These are phyloP conservation scores for Euphorbia celastroides DNA, from an alignment of 441 rosid species.

Conservation along the genomic window DNA sequence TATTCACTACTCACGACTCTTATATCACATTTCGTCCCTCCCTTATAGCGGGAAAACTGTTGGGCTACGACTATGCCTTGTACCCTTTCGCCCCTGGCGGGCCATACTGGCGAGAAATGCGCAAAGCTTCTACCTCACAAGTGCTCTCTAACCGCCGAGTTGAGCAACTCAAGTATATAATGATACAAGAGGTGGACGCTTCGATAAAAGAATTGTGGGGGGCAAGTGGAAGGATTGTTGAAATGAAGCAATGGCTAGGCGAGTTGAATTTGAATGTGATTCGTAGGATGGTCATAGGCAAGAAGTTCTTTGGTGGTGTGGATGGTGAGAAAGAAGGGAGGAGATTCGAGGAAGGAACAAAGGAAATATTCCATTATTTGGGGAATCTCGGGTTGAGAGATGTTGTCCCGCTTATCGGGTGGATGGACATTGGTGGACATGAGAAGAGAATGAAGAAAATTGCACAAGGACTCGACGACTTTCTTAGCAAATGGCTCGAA, in stretches of 20 bases:
- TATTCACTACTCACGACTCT: slow-evolving; percentile 31
- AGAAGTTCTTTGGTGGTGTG: background rate
- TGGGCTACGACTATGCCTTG: slow-evolving; percentile 31
- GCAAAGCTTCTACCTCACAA: slow-evolving; percentile 31
- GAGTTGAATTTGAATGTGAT: slow-evolving; percentile 6
- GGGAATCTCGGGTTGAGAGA: slow-evolving; percentile 27
- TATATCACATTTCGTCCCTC: slow-evolving; percentile 29
- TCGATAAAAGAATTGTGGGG: slow-evolving; percentile 21
- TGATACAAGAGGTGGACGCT: slow-evolving; percentile 18
- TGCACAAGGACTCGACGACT: too few relatives aligned
- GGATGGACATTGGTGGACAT: slow-evolving; percentile 32
- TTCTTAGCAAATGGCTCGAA: slow-evolving; percentile 34
- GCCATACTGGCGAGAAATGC: slow-evolving; percentile 34
- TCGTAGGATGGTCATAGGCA: slow-evolving; percentile 28
- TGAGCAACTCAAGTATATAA: slow-evolving; percentile 26
- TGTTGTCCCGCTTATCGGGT: slow-evolving; percentile 31
- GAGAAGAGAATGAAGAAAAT: slow-evolving; percentile 34
- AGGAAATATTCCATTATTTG: slow-evolving; percentile 13
- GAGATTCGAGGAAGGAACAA: slow-evolving; percentile 14
- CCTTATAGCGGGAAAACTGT: slow-evolving; percentile 14
- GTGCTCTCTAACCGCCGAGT: slow-evolving; percentile 37
- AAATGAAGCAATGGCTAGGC: slow-evolving; percentile 12
- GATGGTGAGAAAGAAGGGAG: background rate
- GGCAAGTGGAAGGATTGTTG: slow-evolving; percentile 6
- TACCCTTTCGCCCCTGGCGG: slow-evolving; percentile 32